These are phyloP conservation scores for Alternaria infectoria DNA, from an alignment of 2,329 filamentous ascomycete species.

Conservation along the genomic window DNA sequence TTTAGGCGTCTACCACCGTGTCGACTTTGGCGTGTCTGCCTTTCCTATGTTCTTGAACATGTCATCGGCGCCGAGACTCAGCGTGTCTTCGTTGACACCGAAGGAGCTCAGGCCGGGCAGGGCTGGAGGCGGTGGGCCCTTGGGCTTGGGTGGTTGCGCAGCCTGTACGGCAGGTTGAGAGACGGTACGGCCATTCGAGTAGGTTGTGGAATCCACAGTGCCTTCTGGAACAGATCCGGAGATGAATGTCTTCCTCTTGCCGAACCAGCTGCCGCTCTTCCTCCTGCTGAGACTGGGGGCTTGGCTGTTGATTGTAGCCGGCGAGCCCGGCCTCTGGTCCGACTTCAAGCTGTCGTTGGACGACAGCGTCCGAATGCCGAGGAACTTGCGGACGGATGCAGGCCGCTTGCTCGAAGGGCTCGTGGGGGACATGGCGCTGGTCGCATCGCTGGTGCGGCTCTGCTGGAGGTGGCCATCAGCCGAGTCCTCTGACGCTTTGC, in stretches of 20 bases:
- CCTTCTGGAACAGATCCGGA: slow-evolving; percentile 44
- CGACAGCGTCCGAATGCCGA: slow-evolving; percentile 47
- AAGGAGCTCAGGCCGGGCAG: slow-evolving; percentile 48
- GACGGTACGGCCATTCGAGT: slow-evolving; percentile 29
- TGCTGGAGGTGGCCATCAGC: slow-evolving; percentile 23
- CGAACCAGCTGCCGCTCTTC: slow-evolving; percentile 51
- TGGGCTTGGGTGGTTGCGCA: slow-evolving; percentile 28
- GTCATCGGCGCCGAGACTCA: slow-evolving; percentile 45
- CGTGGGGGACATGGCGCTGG: slow-evolving; percentile 39
- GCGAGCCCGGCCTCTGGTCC: slow-evolving; percentile 43
- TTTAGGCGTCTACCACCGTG: slow-evolving; percentile 27
- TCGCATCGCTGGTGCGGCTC: slow-evolving; percentile 37
- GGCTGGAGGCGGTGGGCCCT: slow-evolving; percentile 49
- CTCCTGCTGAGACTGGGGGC: slow-evolving; percentile 39
- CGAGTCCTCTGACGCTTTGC: slow-evolving; percentile 27
- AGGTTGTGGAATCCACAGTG: slow-evolving; percentile 28
- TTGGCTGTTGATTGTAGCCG: slow-evolving; percentile 43
- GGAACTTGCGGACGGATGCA: slow-evolving; percentile 50
- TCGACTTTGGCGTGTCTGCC: slow-evolving; percentile 5
- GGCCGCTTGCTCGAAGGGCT: slow-evolving; percentile 44
- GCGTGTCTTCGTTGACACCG: slow-evolving; percentile 43
- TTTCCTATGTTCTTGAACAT: slow-evolving; percentile 49
- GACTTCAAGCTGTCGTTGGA: slow-evolving; percentile 46
- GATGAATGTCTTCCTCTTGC: slow-evolving; percentile 46
- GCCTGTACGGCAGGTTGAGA: slow-evolving; percentile 18